These are phyloP conservation scores for Spergularia azorica DNA, from an alignment of 179 eudicot species.

Conservation along the genomic window DNA sequence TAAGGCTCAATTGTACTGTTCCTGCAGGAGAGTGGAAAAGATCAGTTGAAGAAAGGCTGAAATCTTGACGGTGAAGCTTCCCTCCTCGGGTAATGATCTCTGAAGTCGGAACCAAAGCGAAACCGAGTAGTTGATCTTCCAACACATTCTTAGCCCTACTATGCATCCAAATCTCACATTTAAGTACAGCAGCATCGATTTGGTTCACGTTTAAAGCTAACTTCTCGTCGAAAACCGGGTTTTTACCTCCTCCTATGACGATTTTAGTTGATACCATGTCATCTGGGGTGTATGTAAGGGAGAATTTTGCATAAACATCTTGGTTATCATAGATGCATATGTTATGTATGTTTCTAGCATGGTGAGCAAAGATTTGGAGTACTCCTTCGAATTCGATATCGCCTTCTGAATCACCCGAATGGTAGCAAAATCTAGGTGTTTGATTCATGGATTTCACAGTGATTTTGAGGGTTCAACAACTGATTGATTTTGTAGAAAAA, in stretches of 20 bases:
- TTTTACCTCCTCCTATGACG: slow-evolving; percentile 62
- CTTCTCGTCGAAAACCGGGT: slow-evolving; percentile 66
- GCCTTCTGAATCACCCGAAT: slow-evolving; percentile 29
- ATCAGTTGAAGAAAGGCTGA: slow-evolving; percentile 72
- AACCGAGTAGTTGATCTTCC: slow-evolving; percentile 78
- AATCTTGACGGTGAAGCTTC: slow-evolving; percentile 47
- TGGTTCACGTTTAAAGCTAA: slow-evolving; percentile 48
- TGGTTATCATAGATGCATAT: slow-evolving; percentile 83
- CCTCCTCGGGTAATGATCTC: slow-evolving; percentile 39
- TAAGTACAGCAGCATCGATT: slow-evolving; percentile 55
- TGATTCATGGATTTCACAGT: slow-evolving; percentile 48
- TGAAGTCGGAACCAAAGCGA: slow-evolving; percentile 65
- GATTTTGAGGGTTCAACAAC: not conserved
- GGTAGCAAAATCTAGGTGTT: slow-evolving; percentile 41
- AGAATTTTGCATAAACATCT: slow-evolving; percentile 83
- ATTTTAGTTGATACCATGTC: slow-evolving; percentile 59
- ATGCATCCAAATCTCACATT: slow-evolving; percentile 85
- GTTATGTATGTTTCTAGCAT: slow-evolving; percentile 82
- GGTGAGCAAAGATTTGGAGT: slow-evolving; percentile 65
- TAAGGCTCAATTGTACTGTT: slow-evolving; percentile 54
- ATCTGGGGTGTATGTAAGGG: slow-evolving; percentile 73
- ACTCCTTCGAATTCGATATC: slow-evolving; percentile 47
- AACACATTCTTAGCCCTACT: slow-evolving; percentile 52
- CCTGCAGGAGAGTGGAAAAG: slow-evolving; percentile 86
- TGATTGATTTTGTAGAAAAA: slow-evolving; percentile 5